These are phyloP conservation scores for Amanita thiersii DNA, from an alignment of 768 basidiomycete genomes.

Conservation along the genomic window DNA sequence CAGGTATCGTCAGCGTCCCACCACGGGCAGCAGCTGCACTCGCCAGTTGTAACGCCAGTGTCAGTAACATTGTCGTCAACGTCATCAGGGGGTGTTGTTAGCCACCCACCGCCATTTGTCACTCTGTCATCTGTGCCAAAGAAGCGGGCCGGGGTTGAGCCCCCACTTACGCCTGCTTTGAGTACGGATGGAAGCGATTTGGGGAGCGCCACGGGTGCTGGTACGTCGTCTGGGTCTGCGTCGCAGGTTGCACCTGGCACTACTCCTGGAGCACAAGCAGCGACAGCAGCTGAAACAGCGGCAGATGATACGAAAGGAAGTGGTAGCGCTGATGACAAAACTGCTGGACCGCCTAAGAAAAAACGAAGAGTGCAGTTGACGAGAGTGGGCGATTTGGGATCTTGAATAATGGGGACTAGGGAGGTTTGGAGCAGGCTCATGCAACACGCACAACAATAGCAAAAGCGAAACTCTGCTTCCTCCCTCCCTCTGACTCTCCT, in stretches of 20 bases:
- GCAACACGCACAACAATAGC: too few species aligned
- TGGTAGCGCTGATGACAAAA: conserved; percentile 3
- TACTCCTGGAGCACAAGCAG: conserved; percentile 13
- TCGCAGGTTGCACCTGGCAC: conserved; percentile 13
- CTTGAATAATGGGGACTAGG: too few species aligned
- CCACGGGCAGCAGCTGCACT: conserved; percentile 4
- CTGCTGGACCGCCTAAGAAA: conserved; percentile 8
- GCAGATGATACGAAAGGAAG: neutral
- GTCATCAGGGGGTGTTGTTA: neutral
- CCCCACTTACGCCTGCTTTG: conserved; percentile 39
- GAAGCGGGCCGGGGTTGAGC: conserved; percentile 28
- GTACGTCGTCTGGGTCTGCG: conserved; percentile 13
- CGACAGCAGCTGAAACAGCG: conserved; percentile 3
- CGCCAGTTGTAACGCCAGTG: conserved; percentile 3
- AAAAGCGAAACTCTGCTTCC: too few species aligned
- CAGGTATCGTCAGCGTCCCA: conserved; percentile 16
- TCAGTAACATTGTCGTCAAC: neutral
- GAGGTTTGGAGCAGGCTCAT: too few species aligned
- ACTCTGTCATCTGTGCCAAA: conserved; percentile 18
- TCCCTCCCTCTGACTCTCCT: too few species aligned
- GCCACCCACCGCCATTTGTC: conserved; percentile 12
- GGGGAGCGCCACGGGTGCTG: neutral
- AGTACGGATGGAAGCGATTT: conserved; percentile 37
- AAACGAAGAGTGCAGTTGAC: conserved; percentile 9
- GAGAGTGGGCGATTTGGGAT: conserved; percentile 9